phyloP scores from a whole-genome alignment of 108 stramenopile species.

The Skeletonema marinoi region DNA sequence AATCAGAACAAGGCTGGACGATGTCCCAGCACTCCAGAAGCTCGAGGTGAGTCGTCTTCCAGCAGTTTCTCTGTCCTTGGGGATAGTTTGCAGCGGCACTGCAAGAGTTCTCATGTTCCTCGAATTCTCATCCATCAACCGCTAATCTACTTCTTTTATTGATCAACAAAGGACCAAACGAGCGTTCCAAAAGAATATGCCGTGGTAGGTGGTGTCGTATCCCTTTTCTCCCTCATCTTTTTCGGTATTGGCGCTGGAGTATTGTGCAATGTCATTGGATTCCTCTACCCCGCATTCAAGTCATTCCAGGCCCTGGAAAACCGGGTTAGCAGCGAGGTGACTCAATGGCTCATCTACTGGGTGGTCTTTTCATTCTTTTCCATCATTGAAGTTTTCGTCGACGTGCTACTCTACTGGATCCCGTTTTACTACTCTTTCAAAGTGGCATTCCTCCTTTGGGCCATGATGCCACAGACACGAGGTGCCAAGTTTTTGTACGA shows the following conservation, averaged over 20 bases:
- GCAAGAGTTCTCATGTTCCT: background rate
- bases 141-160: background rate
- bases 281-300: constrained; percentile 89
- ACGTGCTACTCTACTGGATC: constrained; percentile 90
- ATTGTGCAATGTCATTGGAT: constrained; percentile 85
- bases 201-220: constrained; percentile 46
- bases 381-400: constrained; percentile 87
- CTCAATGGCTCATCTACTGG: constrained; percentile 97
- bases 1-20: constrained; percentile 71
- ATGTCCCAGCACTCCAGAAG: constrained; percentile 67
- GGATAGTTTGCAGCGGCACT: background rate
- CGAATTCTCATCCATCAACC: background rate
- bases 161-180: constrained; percentile 54
- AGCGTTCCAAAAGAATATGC: constrained; percentile 85
- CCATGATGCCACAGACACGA: constrained; percentile 89
- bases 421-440: constrained; percentile 96
- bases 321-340: constrained; percentile 78
- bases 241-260: constrained; percentile 76
- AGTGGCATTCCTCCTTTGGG: constrained; percentile 93
- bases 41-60: constrained; percentile 78
- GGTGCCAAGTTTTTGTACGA: constrained; percentile 93
- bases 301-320: constrained; percentile 90
- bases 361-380: constrained; percentile 93
- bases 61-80: background rate
- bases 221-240: constrained; percentile 55